phyloP scores from a whole-genome alignment of 2,329 filamentous ascomycete genomes.

The Fusarium paranaense region DNA sequence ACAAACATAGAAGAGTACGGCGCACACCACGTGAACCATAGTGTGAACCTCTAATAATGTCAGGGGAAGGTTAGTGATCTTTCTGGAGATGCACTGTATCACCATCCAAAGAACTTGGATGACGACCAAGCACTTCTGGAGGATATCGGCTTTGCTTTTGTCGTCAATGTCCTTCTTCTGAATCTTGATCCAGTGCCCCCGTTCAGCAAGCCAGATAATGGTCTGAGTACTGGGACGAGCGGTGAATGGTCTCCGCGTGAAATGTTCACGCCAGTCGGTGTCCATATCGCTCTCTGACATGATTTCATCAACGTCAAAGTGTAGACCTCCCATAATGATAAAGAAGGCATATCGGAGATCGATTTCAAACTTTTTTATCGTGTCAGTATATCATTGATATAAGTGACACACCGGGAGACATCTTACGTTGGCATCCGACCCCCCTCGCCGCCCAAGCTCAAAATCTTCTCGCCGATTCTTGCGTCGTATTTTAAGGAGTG shows the following conservation, averaged over 20 bases:
- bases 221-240: slow-evolving; percentile 1
- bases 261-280: background rate
- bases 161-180: slow-evolving; percentile 44
- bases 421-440: background rate
- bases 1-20: slow-evolving; percentile 34
- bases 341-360: slow-evolving; percentile 45
- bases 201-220: slow-evolving; percentile 8
- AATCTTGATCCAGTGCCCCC: slow-evolving; percentile 17
- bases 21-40: slow-evolving; percentile 37
- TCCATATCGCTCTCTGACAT: slow-evolving; percentile 3
- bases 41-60: slow-evolving; percentile 51
- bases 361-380: background rate
- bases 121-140: slow-evolving; percentile 51
- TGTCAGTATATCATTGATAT: background rate
- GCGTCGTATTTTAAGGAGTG: background rate
- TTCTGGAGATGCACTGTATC: slow-evolving; percentile 49
- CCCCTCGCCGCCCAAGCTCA: background rate
- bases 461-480: background rate
- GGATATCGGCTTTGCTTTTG: slow-evolving; percentile 51
- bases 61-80: slow-evolving; percentile 48
- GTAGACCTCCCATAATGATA: slow-evolving; percentile 47
- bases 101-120: slow-evolving; percentile 55
- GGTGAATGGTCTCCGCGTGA: slow-evolving; percentile 8
- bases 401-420: no score
- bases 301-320: slow-evolving; percentile 23